Evolutionary conservation across 176 grass and related monocot genomes (phyloP).

Genomic region (Elaeis guineensis): DNA sequence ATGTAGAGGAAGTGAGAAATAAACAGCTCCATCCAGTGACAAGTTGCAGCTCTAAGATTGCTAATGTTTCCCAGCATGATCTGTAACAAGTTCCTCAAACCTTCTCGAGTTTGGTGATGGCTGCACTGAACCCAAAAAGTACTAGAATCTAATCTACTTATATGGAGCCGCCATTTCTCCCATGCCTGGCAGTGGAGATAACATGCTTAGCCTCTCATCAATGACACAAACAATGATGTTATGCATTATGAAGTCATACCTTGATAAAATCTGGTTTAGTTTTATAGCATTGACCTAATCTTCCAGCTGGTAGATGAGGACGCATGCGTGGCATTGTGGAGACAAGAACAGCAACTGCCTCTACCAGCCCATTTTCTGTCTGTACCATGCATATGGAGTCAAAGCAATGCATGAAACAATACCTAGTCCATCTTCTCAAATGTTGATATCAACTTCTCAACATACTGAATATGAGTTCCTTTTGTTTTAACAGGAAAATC

Average conservation of each 20-base stretch:
- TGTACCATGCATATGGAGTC: conserved; percentile 26
- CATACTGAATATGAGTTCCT: no score
- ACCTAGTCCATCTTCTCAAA: no score
- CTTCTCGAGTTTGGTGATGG: conserved; percentile 74
- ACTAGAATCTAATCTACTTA: conserved; percentile 71
- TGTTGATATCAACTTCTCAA: no score
- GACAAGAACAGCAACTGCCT: conserved; percentile 86
- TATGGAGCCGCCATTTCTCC: conserved; percentile 89
- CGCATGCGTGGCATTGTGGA: conserved; percentile 86
- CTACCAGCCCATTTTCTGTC: conserved; percentile 97
- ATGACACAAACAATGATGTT: conserved; percentile 17
- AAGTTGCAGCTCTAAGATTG: conserved; percentile 56
- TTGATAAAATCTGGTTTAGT: conserved; percentile 96
- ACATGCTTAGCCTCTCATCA: conserved; percentile 8
- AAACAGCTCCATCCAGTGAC: conserved; percentile 89
- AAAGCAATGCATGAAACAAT: not conserved
- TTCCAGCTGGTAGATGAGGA: conserved; percentile 45
- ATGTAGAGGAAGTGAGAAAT: conserved; percentile 88
- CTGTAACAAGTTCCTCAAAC: conserved; percentile 88
- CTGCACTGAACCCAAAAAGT: conserved; percentile 93
- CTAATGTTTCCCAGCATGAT: conserved; percentile 89
- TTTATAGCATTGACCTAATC: conserved; percentile 73
- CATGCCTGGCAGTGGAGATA: conserved; percentile 45
- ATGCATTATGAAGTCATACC: conserved; percentile 39
- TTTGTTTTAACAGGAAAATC: no score